Conservation (phyloP, 495 filamentous ascomycete genomes). For the Symbiotaphrina buchneri region DNA sequence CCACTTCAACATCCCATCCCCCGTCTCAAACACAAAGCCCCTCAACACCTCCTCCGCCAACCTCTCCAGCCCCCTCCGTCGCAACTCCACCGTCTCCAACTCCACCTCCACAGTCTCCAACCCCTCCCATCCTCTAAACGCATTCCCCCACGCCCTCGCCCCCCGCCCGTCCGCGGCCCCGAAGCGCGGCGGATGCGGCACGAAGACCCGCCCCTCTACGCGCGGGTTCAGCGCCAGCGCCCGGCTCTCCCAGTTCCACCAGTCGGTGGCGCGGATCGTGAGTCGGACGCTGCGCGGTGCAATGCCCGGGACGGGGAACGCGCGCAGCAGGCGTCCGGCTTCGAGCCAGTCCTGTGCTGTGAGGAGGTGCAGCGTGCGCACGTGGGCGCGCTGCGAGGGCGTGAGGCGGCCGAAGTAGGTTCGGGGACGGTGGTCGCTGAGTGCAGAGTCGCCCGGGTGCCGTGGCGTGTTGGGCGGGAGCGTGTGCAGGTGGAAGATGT, state of each 20-base stretch:
- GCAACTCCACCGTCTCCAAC: constrained; percentile 11
- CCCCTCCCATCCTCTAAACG: constrained; percentile 6
- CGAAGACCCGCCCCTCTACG: constrained; percentile 5
- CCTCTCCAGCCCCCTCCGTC: constrained; percentile 8
- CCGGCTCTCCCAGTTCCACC: constrained; percentile 13
- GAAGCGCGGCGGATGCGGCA: constrained; percentile 2
- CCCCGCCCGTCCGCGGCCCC: constrained; percentile 1
- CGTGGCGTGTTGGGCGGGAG: constrained; percentile 8
- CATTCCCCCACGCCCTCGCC: constrained; percentile 7
- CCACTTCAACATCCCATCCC: constrained; percentile 4
- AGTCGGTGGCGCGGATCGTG: constrained; percentile 14
- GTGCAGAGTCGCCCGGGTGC: constrained; percentile 10
- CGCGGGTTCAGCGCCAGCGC: constrained; percentile 8
- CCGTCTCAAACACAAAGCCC: constrained; percentile 6
- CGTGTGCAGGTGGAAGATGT: constrained; percentile 12
- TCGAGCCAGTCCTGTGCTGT: constrained; percentile 11
- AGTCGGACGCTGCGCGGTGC: constrained; percentile 7
- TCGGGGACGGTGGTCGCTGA: constrained; percentile 1
- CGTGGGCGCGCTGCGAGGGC: constrained; percentile 2
- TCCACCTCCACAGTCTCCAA: constrained; percentile 9
- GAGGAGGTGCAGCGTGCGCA: constrained; percentile 11
- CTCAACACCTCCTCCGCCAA: constrained; percentile 7
- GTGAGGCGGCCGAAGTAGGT: constrained; percentile 5
- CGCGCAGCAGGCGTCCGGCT: background rate
- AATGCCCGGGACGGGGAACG: constrained; percentile 2